Conservation (phyloP, 2,329 filamentous ascomycete genomes). For the Aureobasidium melanogenum region DNA sequence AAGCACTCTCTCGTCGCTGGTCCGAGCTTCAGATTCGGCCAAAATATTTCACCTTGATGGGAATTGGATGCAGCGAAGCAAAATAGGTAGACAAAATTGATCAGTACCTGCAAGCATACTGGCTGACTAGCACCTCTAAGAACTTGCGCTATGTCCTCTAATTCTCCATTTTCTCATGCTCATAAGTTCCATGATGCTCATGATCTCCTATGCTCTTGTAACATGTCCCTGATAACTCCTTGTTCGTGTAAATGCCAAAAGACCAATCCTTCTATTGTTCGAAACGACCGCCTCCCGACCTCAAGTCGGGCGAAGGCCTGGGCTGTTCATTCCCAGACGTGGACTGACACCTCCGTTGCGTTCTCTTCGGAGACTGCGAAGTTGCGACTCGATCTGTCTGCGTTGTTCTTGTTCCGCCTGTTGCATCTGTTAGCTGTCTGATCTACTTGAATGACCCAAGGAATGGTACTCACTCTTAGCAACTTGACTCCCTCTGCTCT, state of each 20-base stretch:
- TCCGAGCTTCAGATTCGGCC: not conserved
- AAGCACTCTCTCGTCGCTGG: not conserved
- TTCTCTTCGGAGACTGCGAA: conserved; percentile 12
- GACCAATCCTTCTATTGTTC: not conserved
- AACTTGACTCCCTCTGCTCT: conserved; percentile 56
- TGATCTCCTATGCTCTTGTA: not conserved
- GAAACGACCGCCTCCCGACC: not conserved
- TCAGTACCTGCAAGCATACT: not conserved
- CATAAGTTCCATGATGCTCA: conserved; percentile 3
- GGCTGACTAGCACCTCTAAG: not conserved
- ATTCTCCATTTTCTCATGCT: not conserved
- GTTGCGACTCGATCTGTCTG: conserved; percentile 13
- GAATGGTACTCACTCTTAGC: conserved; percentile 48
- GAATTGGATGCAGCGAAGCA: not conserved
- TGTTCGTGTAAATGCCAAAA: not conserved
- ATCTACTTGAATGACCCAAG: not conserved
- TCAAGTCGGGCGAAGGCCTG: conserved; percentile 1
- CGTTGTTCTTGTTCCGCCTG: conserved; percentile 62
- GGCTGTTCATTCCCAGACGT: conserved; percentile 1
- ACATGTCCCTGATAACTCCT: not conserved
- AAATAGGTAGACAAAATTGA: not conserved
- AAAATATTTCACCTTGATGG: not conserved
- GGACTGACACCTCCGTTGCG: conserved; percentile 7
- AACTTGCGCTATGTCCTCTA: not conserved
- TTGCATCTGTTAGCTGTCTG: conserved; percentile 18